phyloP scores from a whole-genome alignment of 169 alveolate species.

The Babesia divergens region DNA sequence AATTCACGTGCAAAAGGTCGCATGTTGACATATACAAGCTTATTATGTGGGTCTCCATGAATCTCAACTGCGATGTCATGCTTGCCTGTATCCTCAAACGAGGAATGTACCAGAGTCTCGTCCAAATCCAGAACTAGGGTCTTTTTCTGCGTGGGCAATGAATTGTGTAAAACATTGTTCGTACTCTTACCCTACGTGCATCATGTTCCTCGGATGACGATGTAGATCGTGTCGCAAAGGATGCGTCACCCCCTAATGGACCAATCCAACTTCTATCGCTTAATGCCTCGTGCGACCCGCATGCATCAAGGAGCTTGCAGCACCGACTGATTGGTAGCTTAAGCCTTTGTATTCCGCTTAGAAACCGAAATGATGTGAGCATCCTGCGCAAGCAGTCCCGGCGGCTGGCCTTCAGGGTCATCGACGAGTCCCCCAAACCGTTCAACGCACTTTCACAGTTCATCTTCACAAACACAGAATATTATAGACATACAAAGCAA shows the following conservation, averaged over 20 bases:
- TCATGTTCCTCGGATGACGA: not conserved
- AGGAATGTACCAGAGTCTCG: conserved; percentile 68
- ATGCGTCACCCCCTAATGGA: too few relatives aligned
- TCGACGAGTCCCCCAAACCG: too few relatives aligned
- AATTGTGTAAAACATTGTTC: not conserved
- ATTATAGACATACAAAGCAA: too few relatives aligned
- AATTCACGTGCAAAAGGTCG: conserved; percentile 71
- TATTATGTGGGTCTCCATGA: conserved; percentile 62
- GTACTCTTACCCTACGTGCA: conserved; percentile 6
- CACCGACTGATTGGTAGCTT: not conserved
- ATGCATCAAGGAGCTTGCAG: not conserved
- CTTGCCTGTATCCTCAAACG: conserved; percentile 15
- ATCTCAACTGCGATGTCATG: conserved; percentile 59
- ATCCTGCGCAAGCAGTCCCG: conserved; percentile 5
- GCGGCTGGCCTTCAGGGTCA: not conserved
- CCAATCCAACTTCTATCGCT: too few relatives aligned
- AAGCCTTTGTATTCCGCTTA: not conserved
- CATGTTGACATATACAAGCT: conserved; percentile 48
- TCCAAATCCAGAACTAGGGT: conserved; percentile 74
- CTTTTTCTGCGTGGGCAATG: conserved; percentile 28
- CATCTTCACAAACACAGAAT: too few relatives aligned
- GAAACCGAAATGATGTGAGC: not conserved
- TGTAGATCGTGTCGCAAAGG: not conserved
- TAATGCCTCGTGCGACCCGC: not conserved
- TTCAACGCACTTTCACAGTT: too few relatives aligned